Evolutionary conservation across 192 early-diverging fungal species (phyloP), one percentile per base, ranked within the genome.

Genomic region (Backusella macrospora): DNA sequence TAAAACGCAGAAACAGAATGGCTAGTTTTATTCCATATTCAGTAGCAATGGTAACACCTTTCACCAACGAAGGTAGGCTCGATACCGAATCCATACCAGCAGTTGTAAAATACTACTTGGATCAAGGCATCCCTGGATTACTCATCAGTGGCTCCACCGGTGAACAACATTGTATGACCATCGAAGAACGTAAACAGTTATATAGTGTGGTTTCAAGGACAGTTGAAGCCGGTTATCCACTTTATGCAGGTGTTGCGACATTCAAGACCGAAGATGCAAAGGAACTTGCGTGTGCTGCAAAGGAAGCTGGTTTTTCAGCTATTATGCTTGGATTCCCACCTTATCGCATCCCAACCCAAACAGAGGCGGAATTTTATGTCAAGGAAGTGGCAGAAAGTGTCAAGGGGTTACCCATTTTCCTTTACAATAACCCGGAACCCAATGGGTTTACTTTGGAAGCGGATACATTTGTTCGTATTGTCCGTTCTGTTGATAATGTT

Each of bases 261-360:
- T 75, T 75, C 66, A 75, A 68, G 48, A 75, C 73, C 6, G 21
- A 26, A 0, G 73, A 75, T n/a, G 66, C 73, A 5, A 48, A 55
- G 23, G 65, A 66, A 16, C 39, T 75, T 10, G 66, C 73, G 9
- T 1, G 16, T 42, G 47, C 45, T 40, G 73, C 73, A 5, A 15
- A 62, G 16, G 18, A 48, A 8, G 45, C 65, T 6, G 65, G 47
- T 6, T 75, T 52, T 21, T 34, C 21, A 5, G 73, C 66, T 34
- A 75, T 75, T 29, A 75, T 75, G 73, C 66, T 75, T 48, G 73
- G 73, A 10, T 75, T 75, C 21, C 73, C 73, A 18, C 73, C 73
- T 0, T 75, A 75, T 34, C 73, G 73, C 7, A 21, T 16, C 14
- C 44, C 38, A 13, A 26, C 46, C 6, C 73, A 75, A 44, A 66